Evolutionary conservation across 106 monocot genomes (phyloP).

Genomic region (Agapanthus africanus): DNA sequence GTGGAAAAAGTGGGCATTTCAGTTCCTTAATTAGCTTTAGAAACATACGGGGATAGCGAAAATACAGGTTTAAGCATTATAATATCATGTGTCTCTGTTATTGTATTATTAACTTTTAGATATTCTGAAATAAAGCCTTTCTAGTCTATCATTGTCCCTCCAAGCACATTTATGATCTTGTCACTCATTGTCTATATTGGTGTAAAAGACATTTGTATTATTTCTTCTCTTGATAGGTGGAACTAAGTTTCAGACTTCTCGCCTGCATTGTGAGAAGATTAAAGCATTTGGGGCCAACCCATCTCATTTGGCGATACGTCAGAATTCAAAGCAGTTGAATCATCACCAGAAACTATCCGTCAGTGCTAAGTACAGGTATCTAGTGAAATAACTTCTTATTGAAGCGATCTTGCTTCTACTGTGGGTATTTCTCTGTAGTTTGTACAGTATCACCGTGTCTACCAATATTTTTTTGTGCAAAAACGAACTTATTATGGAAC

Average conservation of each 20-base stretch:
- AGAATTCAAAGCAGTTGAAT: neutral
- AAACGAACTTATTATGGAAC: too few relatives aligned
- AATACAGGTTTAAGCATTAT: neutral
- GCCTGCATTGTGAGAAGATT: conserved; percentile 2
- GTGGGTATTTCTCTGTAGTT: too few relatives aligned
- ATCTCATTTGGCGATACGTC: conserved; percentile 4
- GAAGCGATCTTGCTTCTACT: too few relatives aligned
- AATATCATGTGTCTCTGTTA: too few relatives aligned
- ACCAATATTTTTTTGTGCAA: too few relatives aligned
- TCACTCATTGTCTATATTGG: neutral
- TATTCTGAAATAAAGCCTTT: too few relatives aligned
- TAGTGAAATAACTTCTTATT: too few relatives aligned
- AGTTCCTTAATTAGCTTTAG: neutral
- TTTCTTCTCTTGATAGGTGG: conserved; percentile 6
- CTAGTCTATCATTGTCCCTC: neutral
- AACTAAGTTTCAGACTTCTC: conserved; percentile 3
- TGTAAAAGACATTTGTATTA: neutral
- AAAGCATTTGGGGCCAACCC: conserved; percentile 9
- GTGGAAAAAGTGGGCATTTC: neutral
- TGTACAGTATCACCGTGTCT: too few relatives aligned
- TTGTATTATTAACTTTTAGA: too few relatives aligned
- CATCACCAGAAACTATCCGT: conserved; percentile 3
- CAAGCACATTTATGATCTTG: neutral
- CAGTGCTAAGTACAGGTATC: conserved; percentile 12
- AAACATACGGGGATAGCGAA: neutral